Conservation (phyloP, 192 early-diverging fungal species). For the Chytriomyces hyalinus region DNA sequence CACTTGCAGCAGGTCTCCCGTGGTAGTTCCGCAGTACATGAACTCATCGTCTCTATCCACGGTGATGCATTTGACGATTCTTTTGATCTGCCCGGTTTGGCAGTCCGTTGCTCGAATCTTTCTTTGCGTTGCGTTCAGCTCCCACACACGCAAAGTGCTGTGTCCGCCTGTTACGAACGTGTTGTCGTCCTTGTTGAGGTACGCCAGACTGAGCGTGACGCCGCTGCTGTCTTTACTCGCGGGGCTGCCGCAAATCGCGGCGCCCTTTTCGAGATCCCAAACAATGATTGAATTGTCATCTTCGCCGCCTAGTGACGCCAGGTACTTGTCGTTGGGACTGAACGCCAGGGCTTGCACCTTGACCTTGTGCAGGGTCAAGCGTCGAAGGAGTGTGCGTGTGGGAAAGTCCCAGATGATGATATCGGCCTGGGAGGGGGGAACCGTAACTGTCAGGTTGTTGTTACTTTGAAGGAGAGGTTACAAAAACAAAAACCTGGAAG, state of each 20-base stretch:
- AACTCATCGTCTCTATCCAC: conserved; percentile 59
- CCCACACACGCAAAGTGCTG: conserved; percentile 61
- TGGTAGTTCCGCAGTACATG: conserved; percentile 68
- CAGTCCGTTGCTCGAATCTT: conserved; percentile 59
- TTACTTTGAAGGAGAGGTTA: neutral
- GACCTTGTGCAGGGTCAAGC: conserved; percentile 62
- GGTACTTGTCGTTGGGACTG: conserved; percentile 55
- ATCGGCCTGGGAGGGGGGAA: conserved; percentile 49
- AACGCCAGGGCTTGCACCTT: conserved; percentile 65
- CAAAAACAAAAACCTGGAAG: conserved; percentile 52
- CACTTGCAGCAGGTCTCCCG: conserved; percentile 61
- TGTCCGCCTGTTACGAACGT: conserved; percentile 61
- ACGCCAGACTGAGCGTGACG: conserved; percentile 53
- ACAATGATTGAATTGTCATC: conserved; percentile 65
- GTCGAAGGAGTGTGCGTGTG: conserved; percentile 39
- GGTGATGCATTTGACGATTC: conserved; percentile 61
- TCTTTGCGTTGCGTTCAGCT: conserved; percentile 53
- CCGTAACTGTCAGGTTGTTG: neutral
- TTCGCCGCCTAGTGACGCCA: conserved; percentile 60
- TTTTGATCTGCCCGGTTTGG: conserved; percentile 63
- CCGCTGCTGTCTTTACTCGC: conserved; percentile 61
- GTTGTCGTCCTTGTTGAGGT: conserved; percentile 56
- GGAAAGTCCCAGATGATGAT: conserved; percentile 70
- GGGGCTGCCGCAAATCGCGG: conserved; percentile 60
- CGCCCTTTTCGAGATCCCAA: conserved; percentile 57